Base-by-base conservation (phyloP, 1,284 basidiomycete genomes). In the Tilletia setariae region DNA sequence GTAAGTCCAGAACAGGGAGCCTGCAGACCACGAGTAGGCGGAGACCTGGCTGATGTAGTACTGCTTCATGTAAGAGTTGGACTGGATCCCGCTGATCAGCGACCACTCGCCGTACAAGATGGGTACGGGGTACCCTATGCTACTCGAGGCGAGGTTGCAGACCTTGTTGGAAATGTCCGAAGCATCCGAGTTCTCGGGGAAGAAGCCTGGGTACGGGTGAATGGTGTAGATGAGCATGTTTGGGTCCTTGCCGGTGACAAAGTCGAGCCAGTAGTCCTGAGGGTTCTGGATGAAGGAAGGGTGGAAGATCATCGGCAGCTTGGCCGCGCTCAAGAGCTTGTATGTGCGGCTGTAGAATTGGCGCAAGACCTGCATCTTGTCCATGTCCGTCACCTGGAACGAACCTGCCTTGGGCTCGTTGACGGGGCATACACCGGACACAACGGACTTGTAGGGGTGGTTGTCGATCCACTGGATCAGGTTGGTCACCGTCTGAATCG, bases 121-220 rank as follows among this genome's bases (percentile, higher is more conserved):
- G 9, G 79, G 79, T 23, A 77, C 61, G 9, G 74, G 74, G 59
- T 72, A 75, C 28, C 61, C 35, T 4, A 61, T 47, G 21, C 68
- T 70, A 0, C 73, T 66, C 16, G 72, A 16, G 13, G 74, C 76
- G 62, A 73, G 71, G n/a, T 70, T 63, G 69, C 79, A 81, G 9
- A 79, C 74, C 40, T 67, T 69, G 19, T 71, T 47, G 47, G 70
- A 65, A 42, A 78, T 76, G 46, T 42, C n/a, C 2, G 42, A n/a
- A 25, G 56, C 35, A 23, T 73, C 69, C 1, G 69, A 70, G 25
- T 71, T 68, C 6, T 70, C 44, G 15, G 67, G 40, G 74, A 77
- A 81, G 76, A 76, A 81, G 2, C 76, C 79, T 0, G 79, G 79
- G 70, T 81, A 81, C 8, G 79, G 79, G 66, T 81, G 78, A 63